Conservation (phyloP, 164 flowering plant genomes). For the Cinnamomum micranthum region DNA sequence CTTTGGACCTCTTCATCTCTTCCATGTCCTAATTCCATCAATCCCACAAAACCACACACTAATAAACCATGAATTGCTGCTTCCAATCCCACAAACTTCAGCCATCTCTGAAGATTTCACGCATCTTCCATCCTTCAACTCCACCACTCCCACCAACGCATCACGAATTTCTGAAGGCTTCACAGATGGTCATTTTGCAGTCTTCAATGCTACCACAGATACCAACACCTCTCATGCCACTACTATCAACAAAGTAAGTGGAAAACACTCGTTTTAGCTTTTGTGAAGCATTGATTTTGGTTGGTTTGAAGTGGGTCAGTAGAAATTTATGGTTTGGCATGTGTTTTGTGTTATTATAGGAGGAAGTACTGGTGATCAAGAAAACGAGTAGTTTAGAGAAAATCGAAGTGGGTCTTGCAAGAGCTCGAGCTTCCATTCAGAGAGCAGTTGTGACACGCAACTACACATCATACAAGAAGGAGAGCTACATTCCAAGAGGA, state of each 20-base stretch:
- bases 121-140: neutral
- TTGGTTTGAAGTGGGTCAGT: neutral
- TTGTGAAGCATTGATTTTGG: neutral
- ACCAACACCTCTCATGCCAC: neutral
- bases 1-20: neutral
- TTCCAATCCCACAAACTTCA: neutral
- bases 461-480: neutral
- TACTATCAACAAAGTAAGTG: neutral
- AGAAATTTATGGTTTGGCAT: neutral
- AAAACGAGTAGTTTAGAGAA: neutral
- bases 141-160: neutral
- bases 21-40: neutral
- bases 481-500: slow-evolving; percentile 9
- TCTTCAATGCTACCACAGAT: neutral
- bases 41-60: neutral
- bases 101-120: neutral
- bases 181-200: no score
- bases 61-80: neutral
- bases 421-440: slow-evolving; percentile 49
- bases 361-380: neutral
- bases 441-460: slow-evolving; percentile 18
- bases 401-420: slow-evolving; percentile 46
- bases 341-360: neutral
- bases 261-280: neutral
- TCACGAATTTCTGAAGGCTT: neutral